Evolutionary conservation across 345 rosid species (phyloP).

Genomic region (Rhodamnia rubescens): DNA sequence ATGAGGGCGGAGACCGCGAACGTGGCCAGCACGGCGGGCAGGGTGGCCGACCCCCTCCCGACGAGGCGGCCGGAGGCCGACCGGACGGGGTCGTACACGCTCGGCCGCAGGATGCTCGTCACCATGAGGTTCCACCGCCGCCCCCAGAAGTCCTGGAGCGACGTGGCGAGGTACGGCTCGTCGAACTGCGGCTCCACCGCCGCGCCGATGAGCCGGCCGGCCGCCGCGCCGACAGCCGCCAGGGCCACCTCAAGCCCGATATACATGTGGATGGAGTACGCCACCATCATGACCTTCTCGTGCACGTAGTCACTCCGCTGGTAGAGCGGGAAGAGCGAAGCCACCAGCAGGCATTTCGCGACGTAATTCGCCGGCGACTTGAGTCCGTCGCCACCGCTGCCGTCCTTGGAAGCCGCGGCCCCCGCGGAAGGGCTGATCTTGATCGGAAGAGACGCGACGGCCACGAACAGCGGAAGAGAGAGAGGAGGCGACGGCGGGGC

Average conservation of each 20-base stretch:
- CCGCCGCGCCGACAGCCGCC: background rate
- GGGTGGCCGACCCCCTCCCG: slow-evolving; percentile 1
- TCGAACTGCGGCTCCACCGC: slow-evolving; percentile 15
- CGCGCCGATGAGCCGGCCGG: background rate
- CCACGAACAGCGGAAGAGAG: slow-evolving; percentile 2
- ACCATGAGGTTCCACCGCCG: slow-evolving; percentile 23
- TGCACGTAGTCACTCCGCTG: background rate
- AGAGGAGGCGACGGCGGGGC: slow-evolving; percentile 4
- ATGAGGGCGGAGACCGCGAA: slow-evolving; percentile 17
- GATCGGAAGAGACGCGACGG: slow-evolving; percentile 17
- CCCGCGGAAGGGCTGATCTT: background rate
- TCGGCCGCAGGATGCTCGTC: slow-evolving; percentile 8
- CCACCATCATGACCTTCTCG: background rate
- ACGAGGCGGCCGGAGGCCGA: background rate
- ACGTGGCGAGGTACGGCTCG: slow-evolving; percentile 17
- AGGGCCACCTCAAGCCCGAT: background rate
- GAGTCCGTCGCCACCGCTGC: background rate
- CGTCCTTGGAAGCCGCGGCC: background rate
- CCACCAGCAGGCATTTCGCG: background rate
- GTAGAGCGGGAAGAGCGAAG: background rate
- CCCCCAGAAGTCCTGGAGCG: slow-evolving; percentile 22
- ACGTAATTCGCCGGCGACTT: slow-evolving; percentile 8
- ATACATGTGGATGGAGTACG: slow-evolving; percentile 4
- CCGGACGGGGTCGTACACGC: slow-evolving; percentile 5
- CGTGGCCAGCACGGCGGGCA: slow-evolving; percentile 3